Percentiles rank a stretch among this genome's conserved stretches.
Conservation (phyloP, 768 basidiomycete species). For the Lentinus tigrinus region DNA sequence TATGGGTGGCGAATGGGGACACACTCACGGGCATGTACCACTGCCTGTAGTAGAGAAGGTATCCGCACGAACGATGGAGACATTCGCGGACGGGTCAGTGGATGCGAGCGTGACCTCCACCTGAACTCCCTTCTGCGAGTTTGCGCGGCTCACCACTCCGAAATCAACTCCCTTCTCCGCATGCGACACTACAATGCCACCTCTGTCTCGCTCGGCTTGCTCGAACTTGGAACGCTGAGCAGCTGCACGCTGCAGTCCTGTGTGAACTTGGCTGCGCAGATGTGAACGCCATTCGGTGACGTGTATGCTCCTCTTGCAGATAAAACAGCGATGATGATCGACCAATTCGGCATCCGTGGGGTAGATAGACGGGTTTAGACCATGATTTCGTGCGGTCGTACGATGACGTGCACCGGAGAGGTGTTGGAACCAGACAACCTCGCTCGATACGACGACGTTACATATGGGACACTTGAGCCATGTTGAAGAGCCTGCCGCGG, state of each 20-base stretch:
- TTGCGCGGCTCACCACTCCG: slow-evolving; percentile 43
- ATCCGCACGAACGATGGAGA: neutral
- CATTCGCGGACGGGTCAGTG: neutral
- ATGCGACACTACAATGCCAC: slow-evolving; percentile 43
- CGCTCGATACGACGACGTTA: neutral
- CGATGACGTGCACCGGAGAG: neutral
- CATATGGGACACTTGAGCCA: neutral
- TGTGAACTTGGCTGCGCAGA: neutral
- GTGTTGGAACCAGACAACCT: neutral
- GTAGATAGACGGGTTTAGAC: neutral
- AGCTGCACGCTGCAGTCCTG: neutral
- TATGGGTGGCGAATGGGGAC: neutral
- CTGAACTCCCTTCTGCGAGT: neutral
- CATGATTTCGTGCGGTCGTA: neutral
- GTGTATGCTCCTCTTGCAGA: neutral
- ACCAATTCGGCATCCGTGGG: neutral
- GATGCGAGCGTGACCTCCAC: neutral
- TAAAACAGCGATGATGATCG: neutral
- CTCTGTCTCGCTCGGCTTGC: slow-evolving; percentile 37
- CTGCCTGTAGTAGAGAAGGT: neutral
- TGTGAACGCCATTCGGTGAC: neutral
- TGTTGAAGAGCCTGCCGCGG: neutral
- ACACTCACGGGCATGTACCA: neutral
- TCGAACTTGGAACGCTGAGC: neutral
- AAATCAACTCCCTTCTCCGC: slow-evolving; percentile 44